Evolutionary conservation across 176 grass and related monocot species (phyloP).

Genomic region (Eleusine indica): DNA sequence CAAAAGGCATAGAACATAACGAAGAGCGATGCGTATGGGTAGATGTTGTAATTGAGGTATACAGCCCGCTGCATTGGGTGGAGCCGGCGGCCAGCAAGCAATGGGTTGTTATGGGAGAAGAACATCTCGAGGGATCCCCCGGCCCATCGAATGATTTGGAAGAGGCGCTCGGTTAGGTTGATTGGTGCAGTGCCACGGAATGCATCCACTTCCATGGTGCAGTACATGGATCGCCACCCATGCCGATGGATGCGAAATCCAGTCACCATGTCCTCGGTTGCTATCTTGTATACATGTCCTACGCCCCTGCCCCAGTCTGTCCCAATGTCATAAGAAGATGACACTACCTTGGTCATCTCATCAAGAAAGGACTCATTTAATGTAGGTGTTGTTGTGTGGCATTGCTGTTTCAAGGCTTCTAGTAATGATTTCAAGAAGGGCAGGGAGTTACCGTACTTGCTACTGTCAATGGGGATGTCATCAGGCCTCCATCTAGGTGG

Average conservation of each 20-base stretch:
- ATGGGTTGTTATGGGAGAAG: constrained; percentile 45
- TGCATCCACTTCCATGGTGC: constrained; percentile 1
- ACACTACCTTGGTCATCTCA: constrained; percentile 31
- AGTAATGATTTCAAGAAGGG: constrained; percentile 8
- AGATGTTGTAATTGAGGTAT: constrained; percentile 45
- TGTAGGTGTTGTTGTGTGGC: not conserved
- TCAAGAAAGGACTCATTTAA: not conserved
- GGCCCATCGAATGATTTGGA: constrained; percentile 40
- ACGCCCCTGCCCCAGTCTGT: constrained; percentile 37
- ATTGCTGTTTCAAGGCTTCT: constrained; percentile 18
- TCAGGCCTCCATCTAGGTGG: constrained; percentile 6
- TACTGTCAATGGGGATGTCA: not conserved
- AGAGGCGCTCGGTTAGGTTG: constrained; percentile 47
- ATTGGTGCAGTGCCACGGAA: constrained; percentile 41
- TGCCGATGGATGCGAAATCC: constrained; percentile 40
- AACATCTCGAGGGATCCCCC: constrained; percentile 48
- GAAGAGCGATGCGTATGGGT: constrained; percentile 41
- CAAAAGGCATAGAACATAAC: constrained; percentile 37
- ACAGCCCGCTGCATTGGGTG: not conserved
- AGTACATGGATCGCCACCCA: constrained; percentile 46
- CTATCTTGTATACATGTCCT: constrained; percentile 41
- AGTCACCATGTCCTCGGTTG: constrained; percentile 45
- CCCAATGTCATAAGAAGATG: not conserved
- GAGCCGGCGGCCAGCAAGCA: constrained; percentile 1
- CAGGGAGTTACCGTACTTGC: constrained; percentile 29